Evolutionary conservation across 331 rosid species (phyloP).

Genomic region (Prunus yedoensis): DNA sequence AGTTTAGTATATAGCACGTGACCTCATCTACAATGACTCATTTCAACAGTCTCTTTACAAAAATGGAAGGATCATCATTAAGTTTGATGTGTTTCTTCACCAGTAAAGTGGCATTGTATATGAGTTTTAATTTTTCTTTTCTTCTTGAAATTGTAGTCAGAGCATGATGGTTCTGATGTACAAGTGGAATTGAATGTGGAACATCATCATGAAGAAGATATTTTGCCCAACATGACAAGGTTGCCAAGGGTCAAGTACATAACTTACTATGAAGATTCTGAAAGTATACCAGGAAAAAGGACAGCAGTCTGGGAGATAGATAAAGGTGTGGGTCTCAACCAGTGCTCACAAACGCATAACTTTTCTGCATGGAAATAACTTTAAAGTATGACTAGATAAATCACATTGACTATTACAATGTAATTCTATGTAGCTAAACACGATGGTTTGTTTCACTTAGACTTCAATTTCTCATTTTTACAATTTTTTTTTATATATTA

Average conservation of each 20-base stretch:
- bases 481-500: background rate
- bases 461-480: background rate
- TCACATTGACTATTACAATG: background rate
- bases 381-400: conserved; percentile 11
- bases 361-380: conserved; percentile 11
- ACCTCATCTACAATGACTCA: background rate
- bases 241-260: conserved; percentile 74
- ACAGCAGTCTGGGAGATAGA: conserved; percentile 98
- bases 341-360: background rate
- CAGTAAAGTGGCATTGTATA: background rate
- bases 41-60: background rate
- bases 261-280: conserved; percentile 89
- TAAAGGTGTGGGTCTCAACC: conserved; percentile 51
- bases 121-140: conserved; percentile 22
- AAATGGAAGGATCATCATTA: background rate
- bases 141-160: conserved; percentile 51
- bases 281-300: conserved; percentile 85
- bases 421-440: background rate
- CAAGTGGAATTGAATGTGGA: conserved; percentile 76
- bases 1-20: background rate
- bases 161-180: conserved; percentile 92
- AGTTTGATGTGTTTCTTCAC: background rate
- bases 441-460: background rate
- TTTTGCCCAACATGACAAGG: conserved; percentile 78
- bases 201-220: conserved; percentile 65